Evolutionary conservation across 306 rosid species (phyloP).

Genomic region (Vigna trinervia): DNA sequence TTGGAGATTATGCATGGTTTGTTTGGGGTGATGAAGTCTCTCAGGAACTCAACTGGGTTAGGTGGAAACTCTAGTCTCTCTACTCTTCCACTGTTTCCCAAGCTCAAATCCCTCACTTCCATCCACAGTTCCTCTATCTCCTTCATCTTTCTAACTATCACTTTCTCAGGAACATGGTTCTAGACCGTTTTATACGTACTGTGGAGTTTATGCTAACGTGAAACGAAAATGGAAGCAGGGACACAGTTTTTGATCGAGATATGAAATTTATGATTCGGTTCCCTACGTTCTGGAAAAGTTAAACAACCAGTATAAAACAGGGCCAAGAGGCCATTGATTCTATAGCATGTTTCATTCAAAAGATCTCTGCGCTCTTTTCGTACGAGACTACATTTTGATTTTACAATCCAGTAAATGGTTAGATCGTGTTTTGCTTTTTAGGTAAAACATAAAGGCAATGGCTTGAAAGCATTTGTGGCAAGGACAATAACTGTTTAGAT

Average conservation of each 20-base stretch:
- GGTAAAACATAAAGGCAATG: background rate
- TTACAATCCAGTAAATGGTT: background rate
- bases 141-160: constrained; percentile 24
- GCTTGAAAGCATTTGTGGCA: background rate
- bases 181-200: background rate
- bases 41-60: constrained; percentile 60
- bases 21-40: constrained; percentile 68
- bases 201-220: background rate
- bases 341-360: background rate
- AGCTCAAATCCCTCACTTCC: constrained; percentile 74
- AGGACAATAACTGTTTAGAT: background rate
- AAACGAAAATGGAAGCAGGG: background rate
- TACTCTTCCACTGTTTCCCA: constrained; percentile 53
- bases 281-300: background rate
- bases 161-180: background rate
- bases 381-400: background rate
- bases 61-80: constrained; percentile 68
- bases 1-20: constrained; percentile 82
- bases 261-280: background rate
- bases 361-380: background rate
- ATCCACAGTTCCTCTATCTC: constrained; percentile 68
- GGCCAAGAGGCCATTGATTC: too few relatives aligned
- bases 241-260: background rate
- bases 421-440: background rate
- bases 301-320: background rate